Conservation (phyloP, 2,329 filamentous ascomycete genomes). For the Keithomyces neogunnii region DNA sequence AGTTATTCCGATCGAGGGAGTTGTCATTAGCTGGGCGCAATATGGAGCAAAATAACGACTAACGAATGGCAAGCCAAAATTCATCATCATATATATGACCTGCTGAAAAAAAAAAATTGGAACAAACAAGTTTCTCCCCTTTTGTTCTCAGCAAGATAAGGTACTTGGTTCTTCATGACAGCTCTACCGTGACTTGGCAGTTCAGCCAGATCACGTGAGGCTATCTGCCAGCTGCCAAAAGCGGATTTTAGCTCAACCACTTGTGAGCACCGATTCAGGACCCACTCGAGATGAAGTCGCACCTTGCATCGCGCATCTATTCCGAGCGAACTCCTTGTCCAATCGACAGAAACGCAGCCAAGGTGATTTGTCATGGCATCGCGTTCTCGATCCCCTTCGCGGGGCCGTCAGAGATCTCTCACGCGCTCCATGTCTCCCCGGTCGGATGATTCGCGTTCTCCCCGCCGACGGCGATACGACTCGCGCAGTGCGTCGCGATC, state of each 20-base stretch:
- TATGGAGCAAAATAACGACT: too few species aligned
- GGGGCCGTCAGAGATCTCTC: constrained; percentile 22
- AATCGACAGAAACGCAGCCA: not conserved
- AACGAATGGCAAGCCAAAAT: too few species aligned
- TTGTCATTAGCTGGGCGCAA: too few species aligned
- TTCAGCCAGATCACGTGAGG: not conserved
- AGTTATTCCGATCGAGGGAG: too few species aligned
- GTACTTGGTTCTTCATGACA: too few species aligned
- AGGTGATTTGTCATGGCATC: constrained; percentile 16
- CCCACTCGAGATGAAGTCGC: not conserved
- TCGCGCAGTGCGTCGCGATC: constrained; percentile 26
- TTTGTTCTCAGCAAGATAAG: too few species aligned
- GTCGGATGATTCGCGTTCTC: constrained; percentile 26
- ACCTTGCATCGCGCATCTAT: not conserved
- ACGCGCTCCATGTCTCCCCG: constrained; percentile 26
- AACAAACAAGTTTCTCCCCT: too few species aligned
- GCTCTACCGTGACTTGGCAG: too few species aligned
- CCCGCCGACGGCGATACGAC: constrained; percentile 22
- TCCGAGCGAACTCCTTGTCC: not conserved
- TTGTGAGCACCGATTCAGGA: not conserved
- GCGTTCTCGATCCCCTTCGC: constrained; percentile 22
- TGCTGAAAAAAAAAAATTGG: too few species aligned
- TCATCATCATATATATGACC: too few species aligned
- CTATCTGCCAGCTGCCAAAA: not conserved
- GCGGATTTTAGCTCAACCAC: too few species aligned